Evolutionary conservation across 805 yeast genomes (phyloP).

Genomic region (Candida caryicola): DNA sequence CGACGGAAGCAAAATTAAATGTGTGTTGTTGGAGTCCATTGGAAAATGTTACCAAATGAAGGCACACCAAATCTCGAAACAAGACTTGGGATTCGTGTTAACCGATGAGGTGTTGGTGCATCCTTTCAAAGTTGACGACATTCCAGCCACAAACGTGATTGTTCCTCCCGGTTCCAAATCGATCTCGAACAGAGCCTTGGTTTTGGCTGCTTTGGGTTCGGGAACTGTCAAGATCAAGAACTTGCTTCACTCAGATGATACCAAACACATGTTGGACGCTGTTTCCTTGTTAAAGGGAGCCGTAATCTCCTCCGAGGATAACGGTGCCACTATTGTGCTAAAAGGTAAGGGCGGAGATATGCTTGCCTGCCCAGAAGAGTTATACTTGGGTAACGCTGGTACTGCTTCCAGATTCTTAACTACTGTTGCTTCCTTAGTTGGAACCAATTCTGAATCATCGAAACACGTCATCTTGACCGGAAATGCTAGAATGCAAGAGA

Average conservation of each 20-base stretch:
- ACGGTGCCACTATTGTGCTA: constrained; percentile 85
- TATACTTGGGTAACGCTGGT: constrained; percentile 96
- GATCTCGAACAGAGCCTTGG: constrained; percentile 90
- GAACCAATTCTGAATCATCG: constrained; percentile 31
- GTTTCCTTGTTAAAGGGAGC: constrained; percentile 80
- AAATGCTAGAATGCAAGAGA: constrained; percentile 93
- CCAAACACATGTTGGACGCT: constrained; percentile 91
- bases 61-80: constrained; percentile 82
- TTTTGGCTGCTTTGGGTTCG: constrained; percentile 85
- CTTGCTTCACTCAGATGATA: constrained; percentile 92
- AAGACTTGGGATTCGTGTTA: constrained; percentile 74
- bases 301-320: constrained; percentile 73
- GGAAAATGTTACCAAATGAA: constrained; percentile 87
- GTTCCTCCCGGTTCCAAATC: constrained; percentile 97
- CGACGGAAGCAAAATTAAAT: constrained; percentile 86
- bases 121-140: constrained; percentile 42
- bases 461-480: constrained; percentile 75
- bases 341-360: constrained; percentile 82
- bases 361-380: constrained; percentile 57
- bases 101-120: constrained; percentile 77
- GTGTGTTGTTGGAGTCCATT: constrained; percentile 76
- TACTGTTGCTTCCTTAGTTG: constrained; percentile 84
- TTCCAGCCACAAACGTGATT: constrained; percentile 44
- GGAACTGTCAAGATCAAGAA: constrained; percentile 84
- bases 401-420: constrained; percentile 95